These are phyloP conservation scores for Backusella psychrophila DNA, from an alignment of 192 early-diverging fungal species.

Conservation along the genomic window DNA sequence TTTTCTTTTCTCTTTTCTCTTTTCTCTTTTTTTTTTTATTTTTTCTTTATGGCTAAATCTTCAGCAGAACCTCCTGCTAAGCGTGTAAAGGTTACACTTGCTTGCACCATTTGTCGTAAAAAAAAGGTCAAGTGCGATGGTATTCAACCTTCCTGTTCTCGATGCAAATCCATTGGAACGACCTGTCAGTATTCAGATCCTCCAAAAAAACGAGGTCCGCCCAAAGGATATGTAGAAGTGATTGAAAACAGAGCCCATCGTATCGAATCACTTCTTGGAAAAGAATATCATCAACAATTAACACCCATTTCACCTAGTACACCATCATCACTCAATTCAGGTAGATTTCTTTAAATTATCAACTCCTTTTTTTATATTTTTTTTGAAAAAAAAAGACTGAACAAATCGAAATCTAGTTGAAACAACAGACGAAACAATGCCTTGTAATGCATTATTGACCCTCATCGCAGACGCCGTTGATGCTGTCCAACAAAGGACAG, in stretches of 20 bases:
- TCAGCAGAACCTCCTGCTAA: conserved; percentile 4
- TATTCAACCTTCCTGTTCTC: conserved; percentile 58
- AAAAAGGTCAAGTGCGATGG: conserved; percentile 88
- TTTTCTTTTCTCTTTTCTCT: not conserved
- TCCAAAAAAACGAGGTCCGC: conserved; percentile 66
- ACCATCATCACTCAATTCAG: not conserved
- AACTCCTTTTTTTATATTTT: not conserved
- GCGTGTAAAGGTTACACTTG: conserved; percentile 37
- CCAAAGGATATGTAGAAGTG: conserved; percentile 79
- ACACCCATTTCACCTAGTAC: not conserved
- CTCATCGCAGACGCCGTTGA: not conserved
- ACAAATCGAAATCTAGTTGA: not conserved
- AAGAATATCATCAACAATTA: not conserved
- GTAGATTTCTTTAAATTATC: not conserved
- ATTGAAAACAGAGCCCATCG: conserved; percentile 72
- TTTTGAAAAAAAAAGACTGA: not conserved
- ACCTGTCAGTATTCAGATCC: conserved; percentile 46
- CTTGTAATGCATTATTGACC: not conserved
- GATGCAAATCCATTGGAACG: conserved; percentile 64
- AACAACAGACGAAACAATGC: not conserved
- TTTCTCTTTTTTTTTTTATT: not conserved
- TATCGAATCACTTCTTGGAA: conserved; percentile 62
- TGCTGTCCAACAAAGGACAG: not conserved
- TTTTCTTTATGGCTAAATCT: not conserved
- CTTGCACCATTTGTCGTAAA: conserved; percentile 56